These are phyloP conservation scores for Magnolia changhungtana DNA, from an alignment of 164 flowering plant genomes.

Conservation along the genomic window DNA sequence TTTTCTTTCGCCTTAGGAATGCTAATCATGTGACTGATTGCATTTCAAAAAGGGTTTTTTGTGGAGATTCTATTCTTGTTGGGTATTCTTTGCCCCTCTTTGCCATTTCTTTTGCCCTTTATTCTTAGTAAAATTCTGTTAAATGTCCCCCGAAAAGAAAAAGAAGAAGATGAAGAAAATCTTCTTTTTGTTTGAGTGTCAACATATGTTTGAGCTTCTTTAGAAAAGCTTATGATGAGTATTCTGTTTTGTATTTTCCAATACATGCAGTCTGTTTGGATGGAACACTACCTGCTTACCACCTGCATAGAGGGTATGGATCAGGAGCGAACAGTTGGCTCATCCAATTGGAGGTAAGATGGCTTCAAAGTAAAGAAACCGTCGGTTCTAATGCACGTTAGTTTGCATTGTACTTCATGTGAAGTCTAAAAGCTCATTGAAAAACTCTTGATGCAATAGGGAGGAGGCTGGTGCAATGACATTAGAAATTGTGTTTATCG, in stretches of 20 bases:
- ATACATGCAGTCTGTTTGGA: slow-evolving; percentile 75
- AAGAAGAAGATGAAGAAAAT: background rate
- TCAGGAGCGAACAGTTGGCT: slow-evolving; percentile 88
- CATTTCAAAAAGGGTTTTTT: no score
- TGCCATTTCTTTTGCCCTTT: background rate
- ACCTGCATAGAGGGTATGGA: slow-evolving; percentile 69
- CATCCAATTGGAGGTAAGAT: slow-evolving; percentile 76
- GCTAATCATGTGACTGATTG: background rate
- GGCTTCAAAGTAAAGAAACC: background rate
- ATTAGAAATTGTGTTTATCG: slow-evolving; percentile 67
- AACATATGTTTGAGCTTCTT: background rate
- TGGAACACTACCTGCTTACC: slow-evolving; percentile 88
- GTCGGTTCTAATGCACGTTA: background rate
- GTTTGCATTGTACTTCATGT: background rate
- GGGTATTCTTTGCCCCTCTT: background rate
- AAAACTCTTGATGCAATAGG: slow-evolving; percentile 34
- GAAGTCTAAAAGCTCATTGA: background rate
- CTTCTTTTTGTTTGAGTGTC: background rate
- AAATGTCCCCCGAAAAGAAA: background rate
- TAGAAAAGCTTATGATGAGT: background rate
- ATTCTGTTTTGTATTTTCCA: background rate
- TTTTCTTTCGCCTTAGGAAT: background rate
- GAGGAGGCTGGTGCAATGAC: slow-evolving; percentile 94
- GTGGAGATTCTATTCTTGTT: background rate
- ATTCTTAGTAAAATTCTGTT: background rate